Evolutionary conservation across 2,329 filamentous ascomycete species (phyloP).

Genomic region (Epichloe sp.): DNA sequence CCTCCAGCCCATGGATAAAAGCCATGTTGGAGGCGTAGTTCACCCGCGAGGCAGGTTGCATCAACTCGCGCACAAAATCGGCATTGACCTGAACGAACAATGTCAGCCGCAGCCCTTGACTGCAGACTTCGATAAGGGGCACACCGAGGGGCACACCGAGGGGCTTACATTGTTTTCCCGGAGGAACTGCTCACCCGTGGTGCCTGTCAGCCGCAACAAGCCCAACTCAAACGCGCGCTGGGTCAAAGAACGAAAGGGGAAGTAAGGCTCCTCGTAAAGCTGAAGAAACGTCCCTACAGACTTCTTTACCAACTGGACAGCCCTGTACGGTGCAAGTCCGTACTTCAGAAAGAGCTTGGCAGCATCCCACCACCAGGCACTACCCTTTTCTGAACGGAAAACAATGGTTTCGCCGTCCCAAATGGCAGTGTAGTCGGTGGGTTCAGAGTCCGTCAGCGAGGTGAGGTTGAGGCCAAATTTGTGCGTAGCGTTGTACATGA

Average conservation of each 20-base stretch:
- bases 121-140: too few species aligned
- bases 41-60: conserved; percentile 82
- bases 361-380: conserved; percentile 64
- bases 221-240: conserved; percentile 54
- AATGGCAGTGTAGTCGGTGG: conserved; percentile 53
- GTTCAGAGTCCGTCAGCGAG: conserved; percentile 29
- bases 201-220: conserved; percentile 49
- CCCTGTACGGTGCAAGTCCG: conserved; percentile 62
- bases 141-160: background rate
- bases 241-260: conserved; percentile 71
- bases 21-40: conserved; percentile 87
- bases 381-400: conserved; percentile 45
- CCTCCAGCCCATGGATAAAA: conserved; percentile 78
- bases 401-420: conserved; percentile 75
- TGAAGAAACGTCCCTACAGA: conserved; percentile 62
- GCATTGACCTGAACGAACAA: conserved; percentile 36
- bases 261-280: conserved; percentile 69
- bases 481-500: conserved; percentile 60
- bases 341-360: conserved; percentile 77
- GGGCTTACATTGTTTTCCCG: conserved; percentile 39
- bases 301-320: conserved; percentile 56
- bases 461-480: conserved; percentile 54
- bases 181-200: conserved; percentile 64
- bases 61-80: conserved; percentile 62
- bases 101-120: conserved; percentile 1